Evolutionary conservation across 2,329 filamentous ascomycete species (phyloP).

Genomic region (Trichophyton verrucosum): DNA sequence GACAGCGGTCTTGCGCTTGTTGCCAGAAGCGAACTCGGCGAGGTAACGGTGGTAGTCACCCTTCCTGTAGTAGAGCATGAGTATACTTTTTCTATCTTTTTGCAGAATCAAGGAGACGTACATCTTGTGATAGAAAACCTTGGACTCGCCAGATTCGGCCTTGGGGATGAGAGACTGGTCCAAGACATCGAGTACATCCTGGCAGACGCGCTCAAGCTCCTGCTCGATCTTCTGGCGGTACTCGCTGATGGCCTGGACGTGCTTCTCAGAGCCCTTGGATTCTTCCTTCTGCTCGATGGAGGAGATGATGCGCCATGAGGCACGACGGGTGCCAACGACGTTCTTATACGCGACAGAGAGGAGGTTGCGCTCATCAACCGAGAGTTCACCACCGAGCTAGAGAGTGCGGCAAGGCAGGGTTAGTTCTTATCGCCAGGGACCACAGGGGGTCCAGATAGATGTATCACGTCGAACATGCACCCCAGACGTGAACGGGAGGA

Average conservation of each 20-base stretch:
- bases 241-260: constrained; percentile 84
- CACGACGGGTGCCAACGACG: constrained; percentile 93
- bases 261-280: constrained; percentile 93
- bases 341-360: constrained; percentile 99
- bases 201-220: constrained; percentile 95
- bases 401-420: constrained; percentile 6
- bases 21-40: constrained; percentile 81
- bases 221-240: constrained; percentile 98
- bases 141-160: constrained; percentile 92
- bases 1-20: constrained; percentile 82
- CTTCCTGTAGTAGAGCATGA: constrained; percentile 51
- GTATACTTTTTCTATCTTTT: constrained; percentile 7
- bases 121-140: constrained; percentile 99
- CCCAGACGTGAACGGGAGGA: background rate
- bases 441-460: background rate
- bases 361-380: constrained; percentile 69
- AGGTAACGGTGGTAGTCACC: constrained; percentile 95
- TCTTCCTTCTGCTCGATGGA: constrained; percentile 99
- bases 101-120: constrained; percentile 39
- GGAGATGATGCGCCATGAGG: constrained; percentile 98
- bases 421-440: constrained; percentile 11
- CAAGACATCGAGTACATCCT: constrained; percentile 91
- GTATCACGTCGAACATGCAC: background rate
- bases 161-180: constrained; percentile 90
- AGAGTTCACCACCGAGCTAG: constrained; percentile 54